Evolutionary conservation across 352 stramenopile genomes (phyloP).

Genomic region (Pilasporangium apinafurcum): DNA sequence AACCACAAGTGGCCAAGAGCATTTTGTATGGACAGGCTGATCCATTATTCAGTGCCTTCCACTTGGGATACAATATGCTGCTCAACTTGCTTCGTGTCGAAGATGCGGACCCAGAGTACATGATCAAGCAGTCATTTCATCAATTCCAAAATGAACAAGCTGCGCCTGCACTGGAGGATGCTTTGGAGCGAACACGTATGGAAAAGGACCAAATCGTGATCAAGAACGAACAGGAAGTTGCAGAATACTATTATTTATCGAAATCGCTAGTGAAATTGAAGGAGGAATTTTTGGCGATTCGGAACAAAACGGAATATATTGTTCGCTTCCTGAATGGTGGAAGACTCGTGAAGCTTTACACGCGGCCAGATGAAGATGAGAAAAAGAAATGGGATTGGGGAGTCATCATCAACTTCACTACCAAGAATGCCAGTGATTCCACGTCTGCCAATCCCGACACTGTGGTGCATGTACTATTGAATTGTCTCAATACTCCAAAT

Average conservation of each 20-base stretch:
- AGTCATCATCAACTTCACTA: slow-evolving; percentile 84
- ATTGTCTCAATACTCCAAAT: slow-evolving; percentile 36
- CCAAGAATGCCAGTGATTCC: slow-evolving; percentile 64
- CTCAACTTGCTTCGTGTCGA: slow-evolving; percentile 99
- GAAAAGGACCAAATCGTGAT: slow-evolving; percentile 87
- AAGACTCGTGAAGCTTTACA: slow-evolving; percentile 86
- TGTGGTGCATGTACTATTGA: slow-evolving; percentile 75
- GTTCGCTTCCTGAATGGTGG: slow-evolving; percentile 93
- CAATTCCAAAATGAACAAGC: slow-evolving; percentile 89
- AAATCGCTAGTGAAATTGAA: slow-evolving; percentile 90
- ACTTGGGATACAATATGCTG: slow-evolving; percentile 99
- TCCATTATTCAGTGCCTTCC: slow-evolving; percentile 86
- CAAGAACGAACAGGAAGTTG: slow-evolving; percentile 86
- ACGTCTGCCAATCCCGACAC: slow-evolving; percentile 57
- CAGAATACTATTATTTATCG: slow-evolving; percentile 87
- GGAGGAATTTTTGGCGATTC: slow-evolving; percentile 89
- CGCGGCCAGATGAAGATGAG: slow-evolving; percentile 37
- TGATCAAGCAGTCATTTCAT: slow-evolving; percentile 98
- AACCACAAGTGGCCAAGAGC: slow-evolving; percentile 93
- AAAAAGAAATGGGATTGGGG: slow-evolving; percentile 75
- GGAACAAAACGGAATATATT: slow-evolving; percentile 90
- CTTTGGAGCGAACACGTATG: slow-evolving; percentile 69
- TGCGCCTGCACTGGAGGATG: slow-evolving; percentile 68
- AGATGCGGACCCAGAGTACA: slow-evolving; percentile 94
- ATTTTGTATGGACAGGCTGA: slow-evolving; percentile 86